Evolutionary conservation across 2,329 filamentous ascomycete genomes (phyloP).

Genomic region (Alternaria burnsii): DNA sequence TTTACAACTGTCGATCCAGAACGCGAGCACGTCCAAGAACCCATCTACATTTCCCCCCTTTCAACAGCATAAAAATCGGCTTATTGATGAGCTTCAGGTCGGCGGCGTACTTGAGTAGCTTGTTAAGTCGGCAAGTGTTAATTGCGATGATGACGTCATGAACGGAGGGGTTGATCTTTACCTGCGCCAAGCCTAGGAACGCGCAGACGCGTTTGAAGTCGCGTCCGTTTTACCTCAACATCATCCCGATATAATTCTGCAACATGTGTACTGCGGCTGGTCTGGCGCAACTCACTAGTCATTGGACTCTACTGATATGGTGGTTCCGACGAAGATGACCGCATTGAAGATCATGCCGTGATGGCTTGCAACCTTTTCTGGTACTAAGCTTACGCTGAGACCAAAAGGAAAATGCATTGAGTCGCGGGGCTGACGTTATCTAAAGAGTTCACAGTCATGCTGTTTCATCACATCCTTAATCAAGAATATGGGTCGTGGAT

Average conservation of each 20-base stretch:
- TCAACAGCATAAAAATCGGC: not conserved
- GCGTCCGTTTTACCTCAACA: not conserved
- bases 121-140: not conserved
- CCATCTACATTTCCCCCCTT: not conserved
- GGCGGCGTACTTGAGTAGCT: not conserved
- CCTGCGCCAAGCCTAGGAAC: not conserved
- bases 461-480: not conserved
- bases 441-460: not conserved
- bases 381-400: not conserved
- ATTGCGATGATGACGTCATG: not conserved
- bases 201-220: not conserved
- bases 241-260: not conserved
- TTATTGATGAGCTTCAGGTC: not conserved
- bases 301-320: not conserved
- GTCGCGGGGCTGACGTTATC: not conserved
- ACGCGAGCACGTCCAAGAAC: not conserved
- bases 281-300: not conserved
- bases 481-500: no score
- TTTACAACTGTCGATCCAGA: not conserved
- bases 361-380: not conserved
- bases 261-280: not conserved
- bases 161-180: not conserved
- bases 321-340: not conserved
- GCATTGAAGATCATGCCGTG: not conserved
- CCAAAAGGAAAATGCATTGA: not conserved